A percentile compares a stretch with the other conserved stretches of the same genome.
phyloP scores from a whole-genome alignment of 495 filamentous ascomycete genomes.

The Lasiosphaeria ovina region DNA sequence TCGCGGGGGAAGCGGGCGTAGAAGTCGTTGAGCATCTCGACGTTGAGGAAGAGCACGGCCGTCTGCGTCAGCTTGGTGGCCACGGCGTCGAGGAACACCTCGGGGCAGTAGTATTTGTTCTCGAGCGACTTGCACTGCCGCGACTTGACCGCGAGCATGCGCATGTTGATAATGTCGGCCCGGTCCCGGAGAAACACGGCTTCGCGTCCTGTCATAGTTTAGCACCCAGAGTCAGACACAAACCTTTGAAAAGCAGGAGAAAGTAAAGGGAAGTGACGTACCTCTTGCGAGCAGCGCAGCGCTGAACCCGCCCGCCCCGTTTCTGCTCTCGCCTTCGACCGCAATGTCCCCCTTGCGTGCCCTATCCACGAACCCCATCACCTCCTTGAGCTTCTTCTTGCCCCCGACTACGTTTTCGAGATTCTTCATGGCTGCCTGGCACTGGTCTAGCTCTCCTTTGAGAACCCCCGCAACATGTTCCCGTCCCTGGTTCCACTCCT shows the following conservation, averaged over 20 bases:
- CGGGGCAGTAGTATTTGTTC: constrained; percentile 96
- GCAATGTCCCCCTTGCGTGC: constrained; percentile 79
- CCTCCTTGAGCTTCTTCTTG: constrained; percentile 79
- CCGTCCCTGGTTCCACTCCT: constrained; percentile 80
- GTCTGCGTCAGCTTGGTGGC: constrained; percentile 93
- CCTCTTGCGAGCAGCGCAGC: constrained; percentile 76
- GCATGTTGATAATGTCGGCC: constrained; percentile 84
- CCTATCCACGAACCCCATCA: constrained; percentile 86
- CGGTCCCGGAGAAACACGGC: constrained; percentile 91
- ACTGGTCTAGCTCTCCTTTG: constrained; percentile 79
- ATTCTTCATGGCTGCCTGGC: constrained; percentile 71
- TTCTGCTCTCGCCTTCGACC: constrained; percentile 76
- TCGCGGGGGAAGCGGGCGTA: constrained; percentile 96
- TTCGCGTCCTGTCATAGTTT: constrained; percentile 66
- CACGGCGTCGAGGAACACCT: constrained; percentile 95
- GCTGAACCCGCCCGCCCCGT: constrained; percentile 90
- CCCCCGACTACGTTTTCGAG: constrained; percentile 76
- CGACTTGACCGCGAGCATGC: constrained; percentile 77
- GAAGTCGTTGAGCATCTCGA: constrained; percentile 94
- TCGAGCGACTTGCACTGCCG: constrained; percentile 77
- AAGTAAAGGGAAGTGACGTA: constrained; percentile 36
- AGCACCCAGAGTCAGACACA: constrained; percentile 4
- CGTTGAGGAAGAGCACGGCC: constrained; percentile 95
- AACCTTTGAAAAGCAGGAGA: neutral
- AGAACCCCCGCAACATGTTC: constrained; percentile 75